Base-by-base conservation (phyloP, 2,329 filamentous ascomycete genomes). In the Pseudogymnoascus sp. region DNA sequence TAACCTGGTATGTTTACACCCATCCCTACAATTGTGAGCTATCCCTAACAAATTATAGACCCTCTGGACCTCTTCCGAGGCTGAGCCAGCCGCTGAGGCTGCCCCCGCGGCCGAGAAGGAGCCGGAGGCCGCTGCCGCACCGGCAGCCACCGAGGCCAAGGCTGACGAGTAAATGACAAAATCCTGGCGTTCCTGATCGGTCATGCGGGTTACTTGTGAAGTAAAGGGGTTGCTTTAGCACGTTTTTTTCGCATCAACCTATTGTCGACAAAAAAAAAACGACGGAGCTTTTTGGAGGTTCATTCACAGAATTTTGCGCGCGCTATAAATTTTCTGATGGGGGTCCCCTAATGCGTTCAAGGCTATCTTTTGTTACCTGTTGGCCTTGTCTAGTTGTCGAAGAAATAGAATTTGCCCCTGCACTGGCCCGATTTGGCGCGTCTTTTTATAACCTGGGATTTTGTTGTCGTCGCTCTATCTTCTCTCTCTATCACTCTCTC, bases 51-150 rank as follows among this genome's bases (percentile, higher is more conserved):
- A 53, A 53, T 30, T 53, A 50, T 69, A 97, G 92, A 97, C 94
- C 68, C 91, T 97, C 78, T 97, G 94, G 94, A 97, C 94, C 73
- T 97, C 93, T 64, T 97, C 93, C 69, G 94, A 97, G 85, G 90
- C 92, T 67, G 94, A 97, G 83, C 85, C 90, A 71, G 79, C 88
- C 68, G 81, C 82, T 66, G 75, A 82, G 70, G 75, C 78, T 63
- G 76, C 82, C 63, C 75, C 84, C 63, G 76, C 78, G 66, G 77
- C 83, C 68, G 72, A 80, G 64, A 28, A 47, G 41, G 78, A 80
- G 69, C 73, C 76, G 62, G 78, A 82, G 66, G 73, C 80, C 63
- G 84, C 85, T 71, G 78, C 80, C 70, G 78, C 85, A 66, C 75
- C 85, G 65, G 76, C 81, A 63, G 75, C 78, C 63, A 63, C 67